Base-by-base conservation (phyloP, 2,329 filamentous ascomycete species). In the Colletotrichum sp. region DNA sequence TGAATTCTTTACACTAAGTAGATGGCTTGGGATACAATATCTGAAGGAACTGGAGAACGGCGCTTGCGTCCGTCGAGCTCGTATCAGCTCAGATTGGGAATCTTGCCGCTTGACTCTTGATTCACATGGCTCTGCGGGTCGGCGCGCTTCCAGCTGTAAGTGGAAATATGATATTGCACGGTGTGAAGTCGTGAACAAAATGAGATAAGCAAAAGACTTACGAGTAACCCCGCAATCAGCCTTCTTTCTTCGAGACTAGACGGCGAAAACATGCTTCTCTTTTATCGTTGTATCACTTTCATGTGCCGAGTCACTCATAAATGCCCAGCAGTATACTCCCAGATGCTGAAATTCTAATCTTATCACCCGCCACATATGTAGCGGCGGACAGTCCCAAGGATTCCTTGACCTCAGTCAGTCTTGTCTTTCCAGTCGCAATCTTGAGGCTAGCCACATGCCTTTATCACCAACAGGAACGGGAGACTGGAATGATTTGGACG, bases 401-500 rank as follows among this genome's bases (percentile, higher is more conserved):
- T 6, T n/a, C 5, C 0, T 6, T n/a, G 19, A 44, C 19, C 19
- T n/a, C 9, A 44, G 5, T n/a, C 39, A 44, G 3, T 44, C 19
- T 44, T 44, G 9, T 12, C 39, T 44, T n/a, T 44, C 19, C 39
- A n/a, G 39, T n/a, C 39, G 16, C 12, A 11, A 44, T 2, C 3
- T 44, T 44, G 5, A 3, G 39, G 39, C 39, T 44, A 19, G 39
- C 39, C 39, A 44, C 16, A 44, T 19, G 39, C 39, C 39, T 44
- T 11, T 0, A 19, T 39, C 36, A 39, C 36, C 36, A 39, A 39
- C 16, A 16, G 36, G 36, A 44, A n/a, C 19, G 39, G 19, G 16
- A 19, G 39, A 0, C 3, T 44, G 39, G 36, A 44, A 44, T 44
- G 5, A 0, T 44, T 6, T 44, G 1, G 39, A 0, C 3, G 19